phyloP scores from a whole-genome alignment of 2,329 filamentous ascomycete species.

The Pseudogymnoascus sp. region DNA sequence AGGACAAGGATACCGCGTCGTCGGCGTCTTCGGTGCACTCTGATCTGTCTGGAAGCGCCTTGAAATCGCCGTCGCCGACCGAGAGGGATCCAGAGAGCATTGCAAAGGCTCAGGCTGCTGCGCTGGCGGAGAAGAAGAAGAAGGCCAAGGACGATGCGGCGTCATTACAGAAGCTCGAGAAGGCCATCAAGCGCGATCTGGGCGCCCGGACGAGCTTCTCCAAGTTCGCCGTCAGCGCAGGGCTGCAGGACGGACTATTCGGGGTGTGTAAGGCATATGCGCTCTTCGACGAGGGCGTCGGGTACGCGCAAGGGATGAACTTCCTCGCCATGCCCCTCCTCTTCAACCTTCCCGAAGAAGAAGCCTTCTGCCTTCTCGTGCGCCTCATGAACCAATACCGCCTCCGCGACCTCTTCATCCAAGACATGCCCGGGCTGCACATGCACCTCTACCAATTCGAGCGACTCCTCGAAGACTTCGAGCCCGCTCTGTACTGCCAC shows the following conservation, averaged over 20 bases:
- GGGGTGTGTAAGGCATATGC: conserved; percentile 97
- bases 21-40: conserved; percentile 83
- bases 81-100: conserved; percentile 58
- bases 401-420: conserved; percentile 82
- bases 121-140: conserved; percentile 63
- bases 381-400: conserved; percentile 96
- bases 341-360: conserved; percentile 97
- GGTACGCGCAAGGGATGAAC: conserved; percentile 98
- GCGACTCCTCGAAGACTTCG: conserved; percentile 82
- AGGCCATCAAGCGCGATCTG: conserved; percentile 81
- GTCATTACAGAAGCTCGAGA: conserved; percentile 75
- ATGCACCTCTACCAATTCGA: conserved; percentile 93
- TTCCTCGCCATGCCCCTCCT: conserved; percentile 94
- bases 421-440: conserved; percentile 94
- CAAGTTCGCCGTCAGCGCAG: conserved; percentile 85
- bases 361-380: conserved; percentile 89
- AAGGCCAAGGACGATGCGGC: conserved; percentile 70
- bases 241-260: conserved; percentile 87
- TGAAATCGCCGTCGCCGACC: conserved; percentile 49
- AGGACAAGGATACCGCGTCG: conserved; percentile 64
- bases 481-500: conserved; percentile 92
- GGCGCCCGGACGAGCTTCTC: conserved; percentile 93
- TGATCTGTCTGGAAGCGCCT: conserved; percentile 57
- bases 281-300: conserved; percentile 85
- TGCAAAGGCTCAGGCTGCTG: conserved; percentile 55